Percentiles rank a stretch among this genome's conserved stretches.
Evolutionary conservation across 2,329 filamentous ascomycete species (phyloP).

Genomic region (Byssoonygena ceratinophila): DNA sequence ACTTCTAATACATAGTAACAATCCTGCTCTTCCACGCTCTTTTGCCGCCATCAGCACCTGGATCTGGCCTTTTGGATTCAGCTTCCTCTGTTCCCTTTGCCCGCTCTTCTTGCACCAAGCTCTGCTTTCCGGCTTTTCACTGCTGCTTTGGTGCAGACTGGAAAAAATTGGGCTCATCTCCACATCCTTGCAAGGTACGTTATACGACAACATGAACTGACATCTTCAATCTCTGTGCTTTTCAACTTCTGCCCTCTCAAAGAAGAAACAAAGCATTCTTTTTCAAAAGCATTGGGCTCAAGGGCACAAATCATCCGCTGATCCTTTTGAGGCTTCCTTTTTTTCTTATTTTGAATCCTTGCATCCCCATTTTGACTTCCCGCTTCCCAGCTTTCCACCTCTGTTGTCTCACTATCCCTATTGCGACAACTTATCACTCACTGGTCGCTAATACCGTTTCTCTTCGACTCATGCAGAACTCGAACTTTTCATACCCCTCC

Average conservation of each 20-base stretch:
- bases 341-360: background rate
- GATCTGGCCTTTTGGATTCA: background rate
- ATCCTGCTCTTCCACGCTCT: background rate
- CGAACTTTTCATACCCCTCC: background rate
- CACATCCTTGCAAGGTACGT: slow-evolving; percentile 9
- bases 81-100: background rate
- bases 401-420: background rate
- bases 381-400: background rate
- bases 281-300: background rate
- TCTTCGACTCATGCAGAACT: background rate
- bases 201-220: background rate
- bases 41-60: background rate
- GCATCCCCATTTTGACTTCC: background rate
- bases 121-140: background rate
- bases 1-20: background rate
- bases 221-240: background rate
- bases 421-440: background rate
- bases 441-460: background rate
- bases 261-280: background rate
- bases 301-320: background rate
- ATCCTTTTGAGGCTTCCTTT: background rate
- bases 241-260: background rate
- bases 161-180: slow-evolving; percentile 5
- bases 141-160: slow-evolving; percentile 1
- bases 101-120: background rate